A percentile compares a stretch with the other conserved stretches of the same genome.
Conservation (phyloP, 169 alveolate genomes). For the Plasmodium gallinaceum region DNA sequence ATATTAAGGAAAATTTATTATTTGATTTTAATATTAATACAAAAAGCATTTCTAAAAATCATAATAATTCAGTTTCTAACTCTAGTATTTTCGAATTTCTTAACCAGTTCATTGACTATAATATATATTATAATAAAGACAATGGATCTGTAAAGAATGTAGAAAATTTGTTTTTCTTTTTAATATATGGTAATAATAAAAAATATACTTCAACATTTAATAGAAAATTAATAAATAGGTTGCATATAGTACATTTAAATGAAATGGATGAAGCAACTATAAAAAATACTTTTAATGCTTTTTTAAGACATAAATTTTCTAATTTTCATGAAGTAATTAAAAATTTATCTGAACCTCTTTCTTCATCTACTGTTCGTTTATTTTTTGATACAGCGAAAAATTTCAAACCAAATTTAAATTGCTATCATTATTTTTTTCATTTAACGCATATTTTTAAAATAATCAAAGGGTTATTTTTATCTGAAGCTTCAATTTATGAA, state of each 20-base stretch:
- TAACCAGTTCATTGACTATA: slow-evolving; percentile 73
- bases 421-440: slow-evolving; percentile 76
- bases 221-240: slow-evolving; percentile 51
- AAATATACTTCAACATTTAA: slow-evolving; percentile 63
- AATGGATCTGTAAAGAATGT: slow-evolving; percentile 55
- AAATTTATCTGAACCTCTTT: slow-evolving; percentile 68
- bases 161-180: slow-evolving; percentile 70
- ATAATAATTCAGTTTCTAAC: slow-evolving; percentile 1
- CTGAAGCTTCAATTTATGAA: slow-evolving; percentile 78
- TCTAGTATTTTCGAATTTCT: slow-evolving; percentile 62
- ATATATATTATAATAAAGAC: slow-evolving; percentile 69
- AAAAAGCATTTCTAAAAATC: slow-evolving; percentile 19
- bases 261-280: slow-evolving; percentile 70
- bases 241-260: slow-evolving; percentile 60
- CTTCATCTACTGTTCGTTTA: slow-evolving; percentile 53
- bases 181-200: slow-evolving; percentile 75
- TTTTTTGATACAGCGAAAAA: slow-evolving; percentile 53
- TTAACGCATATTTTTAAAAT: slow-evolving; percentile 68
- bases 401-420: slow-evolving; percentile 73
- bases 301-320: slow-evolving; percentile 73
- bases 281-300: slow-evolving; percentile 64
- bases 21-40: slow-evolving; percentile 48
- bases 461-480: slow-evolving; percentile 68
- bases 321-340: slow-evolving; percentile 76
- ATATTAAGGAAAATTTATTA: slow-evolving; percentile 5